These are phyloP conservation scores for Fusarium staphyleae DNA, from an alignment of 2,329 filamentous ascomycete genomes.

Conservation along the genomic window DNA sequence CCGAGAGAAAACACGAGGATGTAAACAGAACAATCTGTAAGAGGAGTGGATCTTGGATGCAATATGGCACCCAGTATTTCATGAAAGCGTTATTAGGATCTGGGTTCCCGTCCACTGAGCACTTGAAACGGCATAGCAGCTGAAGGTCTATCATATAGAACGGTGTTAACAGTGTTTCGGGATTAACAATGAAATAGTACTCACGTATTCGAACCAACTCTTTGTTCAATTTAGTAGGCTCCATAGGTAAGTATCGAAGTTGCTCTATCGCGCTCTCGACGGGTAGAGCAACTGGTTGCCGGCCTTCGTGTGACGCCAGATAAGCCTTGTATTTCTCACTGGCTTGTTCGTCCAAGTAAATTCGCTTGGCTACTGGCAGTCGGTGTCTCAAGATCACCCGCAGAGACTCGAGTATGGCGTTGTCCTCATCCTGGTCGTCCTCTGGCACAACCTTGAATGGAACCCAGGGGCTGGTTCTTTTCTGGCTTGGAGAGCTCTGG, in stretches of 20 bases:
- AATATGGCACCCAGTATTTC: conserved; percentile 57
- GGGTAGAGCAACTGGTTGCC: conserved; percentile 30
- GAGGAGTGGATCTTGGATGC: conserved; percentile 58
- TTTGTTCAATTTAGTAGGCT: conserved; percentile 52
- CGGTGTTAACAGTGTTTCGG: not conserved
- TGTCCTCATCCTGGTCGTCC: conserved; percentile 39
- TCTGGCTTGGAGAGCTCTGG: not conserved
- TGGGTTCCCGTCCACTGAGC: conserved; percentile 57
- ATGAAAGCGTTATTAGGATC: conserved; percentile 54
- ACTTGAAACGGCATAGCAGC: conserved; percentile 59
- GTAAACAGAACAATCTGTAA: conserved; percentile 58
- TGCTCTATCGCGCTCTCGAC: conserved; percentile 46
- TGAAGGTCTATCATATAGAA: conserved; percentile 50
- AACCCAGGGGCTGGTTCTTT: conserved; percentile 29
- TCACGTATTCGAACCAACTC: conserved; percentile 59
- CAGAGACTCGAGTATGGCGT: conserved; percentile 41
- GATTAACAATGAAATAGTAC: conserved; percentile 8
- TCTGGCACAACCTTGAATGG: conserved; percentile 39
- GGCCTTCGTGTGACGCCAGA: conserved; percentile 7
- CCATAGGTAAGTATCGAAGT: conserved; percentile 51
- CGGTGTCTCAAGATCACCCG: conserved; percentile 43
- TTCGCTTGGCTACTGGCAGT: conserved; percentile 42
- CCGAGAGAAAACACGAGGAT: conserved; percentile 58
- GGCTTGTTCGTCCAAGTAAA: conserved; percentile 42
- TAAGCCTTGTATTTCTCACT: conserved; percentile 10